Base-by-base conservation (phyloP, 176 grass and related monocot species). In the Melocanna baccifera region DNA sequence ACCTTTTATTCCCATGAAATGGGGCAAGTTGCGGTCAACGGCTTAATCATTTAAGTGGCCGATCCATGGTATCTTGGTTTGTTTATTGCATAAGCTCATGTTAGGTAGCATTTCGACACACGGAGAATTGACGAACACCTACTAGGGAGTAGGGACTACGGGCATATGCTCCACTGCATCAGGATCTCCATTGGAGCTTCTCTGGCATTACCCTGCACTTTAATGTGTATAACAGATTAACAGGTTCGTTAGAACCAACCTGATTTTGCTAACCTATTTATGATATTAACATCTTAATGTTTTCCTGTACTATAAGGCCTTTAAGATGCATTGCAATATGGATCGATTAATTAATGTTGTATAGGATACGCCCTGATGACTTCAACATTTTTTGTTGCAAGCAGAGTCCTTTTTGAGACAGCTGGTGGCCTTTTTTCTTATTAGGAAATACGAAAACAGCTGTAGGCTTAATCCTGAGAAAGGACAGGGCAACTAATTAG, bases 401-500 rank as follows among this genome's bases (percentile, higher is more conserved):
- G 69, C 59, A 56, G 15, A 36, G 62, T 42, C 50, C 62, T 5
- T 89, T 81, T 55, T 16, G 42, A 18, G 63, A 32, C 72, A 71
- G 41, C 62, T 48, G 69, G 62, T 61, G 57, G 3, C 57, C 57
- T 59, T 57, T 61, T 80, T 7, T 82, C 8, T 82, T 50, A 6
- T 19, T 15, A n/a, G 12, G 15, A 82, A 62, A 45, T 63, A 25
- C 9, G 42, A 69, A 22, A 72, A 61, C 11, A 82, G 55, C 41
- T 64, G 66, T 78, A 57, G 13, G 11, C 25, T 42, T 57, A 25
- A 36, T 65, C 56, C 22, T 10, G 2, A 71, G 71, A 36, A 71
- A 82, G 36, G 88, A 86, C 83, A 47, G 26, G 63, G 19, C 78
- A 86, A 36, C 88, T 47, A 77, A 81, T 90, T 90, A 77, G 83